phyloP scores from a whole-genome alignment of 306 rosid genomes.

The Prinsepia uniflora region DNA sequence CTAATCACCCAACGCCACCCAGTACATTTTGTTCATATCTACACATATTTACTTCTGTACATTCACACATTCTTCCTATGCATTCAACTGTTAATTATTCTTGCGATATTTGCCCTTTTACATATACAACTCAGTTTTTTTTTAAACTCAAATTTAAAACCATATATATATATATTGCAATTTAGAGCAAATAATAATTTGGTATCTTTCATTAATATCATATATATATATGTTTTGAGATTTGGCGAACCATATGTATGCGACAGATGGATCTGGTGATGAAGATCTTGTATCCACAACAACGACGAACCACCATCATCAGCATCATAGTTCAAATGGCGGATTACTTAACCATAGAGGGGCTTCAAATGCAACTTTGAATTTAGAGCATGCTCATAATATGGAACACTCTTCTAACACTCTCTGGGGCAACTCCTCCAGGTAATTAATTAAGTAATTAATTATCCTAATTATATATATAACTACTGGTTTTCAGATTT shows the following conservation, averaged over 20 bases:
- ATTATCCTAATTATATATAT: neutral
- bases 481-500: no score
- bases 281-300: conserved; percentile 62
- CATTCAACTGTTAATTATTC: neutral
- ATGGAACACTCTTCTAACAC: conserved; percentile 38
- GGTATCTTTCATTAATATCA: no score
- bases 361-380: conserved; percentile 37
- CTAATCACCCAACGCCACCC: neutral
- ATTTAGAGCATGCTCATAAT: conserved; percentile 40
- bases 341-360: conserved; percentile 45
- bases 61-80: neutral
- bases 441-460: conserved; percentile 33
- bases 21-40: neutral
- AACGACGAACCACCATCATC: conserved; percentile 21
- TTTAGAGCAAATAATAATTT: no score
- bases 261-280: conserved; percentile 68
- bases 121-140: no score
- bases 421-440: conserved; percentile 61
- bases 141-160: no score
- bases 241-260: neutral
- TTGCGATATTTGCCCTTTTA: no score
- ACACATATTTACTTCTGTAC: neutral
- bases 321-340: conserved; percentile 38
- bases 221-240: no score
- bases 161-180: no score